phyloP scores from a whole-genome alignment of 129 eudicot species.

The sunflower (Helianthus annuus) region HanXRQr2.0-SUNRISE NC_035448.2:108360481-108360980 shows the following conservation, averaged over 20 bases:
- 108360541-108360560: conserved; percentile 26
- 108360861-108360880: neutral
- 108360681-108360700: neutral
- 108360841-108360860: no score
- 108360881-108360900: neutral
- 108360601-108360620: conserved; percentile 11
- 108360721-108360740: no score
- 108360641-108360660: neutral
- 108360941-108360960: neutral
- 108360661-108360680: neutral
- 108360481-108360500: conserved; percentile 25
- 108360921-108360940: neutral
- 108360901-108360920: neutral
- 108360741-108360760: neutral
- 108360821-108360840: neutral
- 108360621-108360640: neutral
- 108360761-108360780: neutral
- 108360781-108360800: neutral
- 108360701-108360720: neutral
- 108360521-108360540: conserved; percentile 33
- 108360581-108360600: neutral
- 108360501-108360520: conserved; percentile 32
- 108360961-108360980: neutral
- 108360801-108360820: neutral
- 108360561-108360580: conserved; percentile 7